A percentile compares a stretch with the other conserved stretches of the same genome.
Evolutionary conservation across 2,329 filamentous ascomycete species (phyloP).

Genomic region (Aspergillus brasiliensis): DNA sequence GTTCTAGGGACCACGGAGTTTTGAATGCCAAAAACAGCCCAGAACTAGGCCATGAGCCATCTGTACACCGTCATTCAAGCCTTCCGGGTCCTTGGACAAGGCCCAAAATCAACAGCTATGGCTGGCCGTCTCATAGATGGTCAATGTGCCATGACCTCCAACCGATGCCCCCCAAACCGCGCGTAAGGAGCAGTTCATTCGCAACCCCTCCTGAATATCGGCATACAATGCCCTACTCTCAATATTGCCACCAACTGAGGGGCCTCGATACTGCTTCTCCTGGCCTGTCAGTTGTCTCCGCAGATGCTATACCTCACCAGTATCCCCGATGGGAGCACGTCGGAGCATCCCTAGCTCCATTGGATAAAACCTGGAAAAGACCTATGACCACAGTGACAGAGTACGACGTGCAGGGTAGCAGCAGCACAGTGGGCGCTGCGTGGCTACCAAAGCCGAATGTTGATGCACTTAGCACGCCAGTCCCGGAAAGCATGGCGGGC

Average conservation of each 20-base stretch:
- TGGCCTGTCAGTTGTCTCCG: background rate
- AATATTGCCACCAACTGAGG: constrained; percentile 18
- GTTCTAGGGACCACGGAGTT: constrained; percentile 10
- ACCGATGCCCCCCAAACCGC: constrained; percentile 4
- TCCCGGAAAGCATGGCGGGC: constrained; percentile 1
- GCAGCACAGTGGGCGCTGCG: background rate
- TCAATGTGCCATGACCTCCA: constrained; percentile 19
- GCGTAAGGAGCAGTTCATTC: constrained; percentile 17
- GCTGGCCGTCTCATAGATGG: constrained; percentile 13
- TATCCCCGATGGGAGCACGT: background rate
- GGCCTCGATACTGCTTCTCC: constrained; percentile 8
- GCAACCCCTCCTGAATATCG: background rate
- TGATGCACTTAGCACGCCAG: background rate
- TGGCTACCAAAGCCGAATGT: background rate
- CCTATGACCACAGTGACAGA: background rate
- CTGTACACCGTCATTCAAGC: constrained; percentile 22
- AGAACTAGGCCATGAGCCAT: constrained; percentile 11
- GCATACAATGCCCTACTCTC: constrained; percentile 8
- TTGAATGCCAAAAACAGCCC: background rate
- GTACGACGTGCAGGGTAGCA: background rate
- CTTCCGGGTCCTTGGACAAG: constrained; percentile 18
- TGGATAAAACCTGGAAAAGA: background rate
- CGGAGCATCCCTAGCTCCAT: background rate
- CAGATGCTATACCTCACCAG: background rate
- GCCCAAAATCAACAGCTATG: constrained; percentile 18